Percentiles rank a stretch among this genome's conserved stretches.
Evolutionary conservation across 2,329 filamentous ascomycete species (phyloP).

Genomic region (Aspergillus hiratsukae): DNA sequence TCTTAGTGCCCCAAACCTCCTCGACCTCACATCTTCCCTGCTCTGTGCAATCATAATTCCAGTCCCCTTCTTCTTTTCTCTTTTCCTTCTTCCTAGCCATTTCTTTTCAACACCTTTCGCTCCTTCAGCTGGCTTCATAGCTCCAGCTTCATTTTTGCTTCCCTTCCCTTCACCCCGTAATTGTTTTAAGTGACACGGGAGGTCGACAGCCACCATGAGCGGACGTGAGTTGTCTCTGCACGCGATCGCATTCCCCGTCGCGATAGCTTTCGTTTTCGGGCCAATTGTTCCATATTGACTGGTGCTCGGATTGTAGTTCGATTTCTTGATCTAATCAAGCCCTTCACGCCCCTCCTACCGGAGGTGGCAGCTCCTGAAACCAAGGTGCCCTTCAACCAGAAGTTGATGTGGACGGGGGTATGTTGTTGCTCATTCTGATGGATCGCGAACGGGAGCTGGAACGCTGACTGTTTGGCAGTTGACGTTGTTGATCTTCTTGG

Average conservation of each 20-base stretch:
- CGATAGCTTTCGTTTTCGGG: conserved; percentile 13
- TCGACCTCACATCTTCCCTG: conserved; percentile 14
- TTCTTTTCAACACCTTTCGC: conserved; percentile 20
- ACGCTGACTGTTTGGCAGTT: conserved; percentile 44
- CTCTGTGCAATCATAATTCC: conserved; percentile 14
- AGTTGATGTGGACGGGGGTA: conserved; percentile 87
- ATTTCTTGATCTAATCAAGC: conserved; percentile 99
- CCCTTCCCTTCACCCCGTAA: conserved; percentile 14
- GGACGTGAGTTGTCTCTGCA: conserved; percentile 48
- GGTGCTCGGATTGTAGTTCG: conserved; percentile 60
- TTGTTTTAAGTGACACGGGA: conserved; percentile 27
- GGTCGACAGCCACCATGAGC: conserved; percentile 51
- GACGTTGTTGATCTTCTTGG: conserved; percentile 96
- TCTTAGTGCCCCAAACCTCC: conserved; percentile 17
- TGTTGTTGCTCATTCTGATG: conserved; percentile 22
- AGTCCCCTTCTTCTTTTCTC: conserved; percentile 16
- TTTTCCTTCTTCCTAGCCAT: conserved; percentile 21
- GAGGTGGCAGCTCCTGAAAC: conserved; percentile 98
- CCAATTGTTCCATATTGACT: conserved; percentile 27
- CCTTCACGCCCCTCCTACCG: conserved; percentile 98
- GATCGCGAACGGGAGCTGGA: conserved; percentile 7
- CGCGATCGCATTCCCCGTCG: conserved; percentile 23
- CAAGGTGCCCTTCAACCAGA: conserved; percentile 98
- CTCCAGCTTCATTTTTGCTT: conserved; percentile 28
- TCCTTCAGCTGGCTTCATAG: conserved; percentile 32